Percentiles rank a stretch among this genome's conserved stretches.
phyloP scores from a whole-genome alignment of 805 yeast species.

The Wickerhamomyces alni region DNA sequence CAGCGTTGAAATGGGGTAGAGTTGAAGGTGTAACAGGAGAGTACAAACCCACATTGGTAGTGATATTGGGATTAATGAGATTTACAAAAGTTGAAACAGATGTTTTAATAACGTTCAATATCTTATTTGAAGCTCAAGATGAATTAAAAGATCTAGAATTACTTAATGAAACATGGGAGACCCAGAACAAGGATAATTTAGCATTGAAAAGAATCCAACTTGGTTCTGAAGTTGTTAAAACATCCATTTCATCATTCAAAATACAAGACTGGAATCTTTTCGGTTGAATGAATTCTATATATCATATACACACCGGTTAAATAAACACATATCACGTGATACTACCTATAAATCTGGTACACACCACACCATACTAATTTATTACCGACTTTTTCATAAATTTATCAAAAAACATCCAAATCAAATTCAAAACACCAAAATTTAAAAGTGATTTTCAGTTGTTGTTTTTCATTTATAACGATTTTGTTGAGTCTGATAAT shows the following conservation, averaged over 20 bases:
- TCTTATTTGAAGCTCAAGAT: conserved; percentile 37
- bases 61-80: conserved; percentile 54
- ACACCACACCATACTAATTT: no score
- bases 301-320: no score
- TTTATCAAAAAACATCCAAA: no score
- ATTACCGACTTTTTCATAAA: conserved; percentile 21
- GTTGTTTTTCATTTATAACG: no score
- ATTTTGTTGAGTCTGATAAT: no score
- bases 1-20: conserved; percentile 50
- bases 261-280: conserved; percentile 45
- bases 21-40: conserved; percentile 18
- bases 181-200: conserved; percentile 5
- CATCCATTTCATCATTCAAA: conserved; percentile 24
- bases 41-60: conserved; percentile 33
- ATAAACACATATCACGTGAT: not conserved
- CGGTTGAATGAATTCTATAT: conserved; percentile 27
- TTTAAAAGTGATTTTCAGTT: no score
- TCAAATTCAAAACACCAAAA: no score
- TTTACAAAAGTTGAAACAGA: conserved; percentile 50
- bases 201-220: conserved; percentile 25
- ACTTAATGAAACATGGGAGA: conserved; percentile 1
- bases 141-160: conserved; percentile 22
- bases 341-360: not conserved
- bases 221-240: conserved; percentile 21
- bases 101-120: conserved; percentile 51